A percentile compares a stretch with the other conserved stretches of the same genome.
Evolutionary conservation across 768 basidiomycete genomes (phyloP).

Genomic region (Rossbeevera mucosa): DNA sequence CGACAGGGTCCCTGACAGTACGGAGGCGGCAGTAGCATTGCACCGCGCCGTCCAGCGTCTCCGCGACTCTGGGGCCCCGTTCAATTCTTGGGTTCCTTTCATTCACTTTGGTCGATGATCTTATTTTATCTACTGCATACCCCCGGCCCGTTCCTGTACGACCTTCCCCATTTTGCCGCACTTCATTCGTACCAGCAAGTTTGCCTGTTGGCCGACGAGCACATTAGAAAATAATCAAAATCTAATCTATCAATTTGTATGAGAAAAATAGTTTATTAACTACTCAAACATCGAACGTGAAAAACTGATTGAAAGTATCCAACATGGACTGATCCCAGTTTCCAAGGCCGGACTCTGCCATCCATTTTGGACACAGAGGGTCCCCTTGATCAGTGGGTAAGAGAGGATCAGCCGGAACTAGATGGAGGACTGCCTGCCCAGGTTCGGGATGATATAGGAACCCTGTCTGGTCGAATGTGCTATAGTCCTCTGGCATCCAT

Average conservation of each 20-base stretch:
- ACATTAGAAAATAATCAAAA: too few relatives aligned
- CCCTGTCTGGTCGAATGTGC: not conserved
- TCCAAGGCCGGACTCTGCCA: constrained; percentile 9
- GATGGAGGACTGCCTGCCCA: not conserved
- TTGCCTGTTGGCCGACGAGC: too few relatives aligned
- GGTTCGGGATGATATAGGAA: not conserved
- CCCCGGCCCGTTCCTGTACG: too few relatives aligned
- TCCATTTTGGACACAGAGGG: constrained; percentile 16
- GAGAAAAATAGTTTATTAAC: not conserved
- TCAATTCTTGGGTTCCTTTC: not conserved
- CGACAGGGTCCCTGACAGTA: not conserved
- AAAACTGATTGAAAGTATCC: not conserved
- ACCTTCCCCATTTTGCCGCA: too few relatives aligned
- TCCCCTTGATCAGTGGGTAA: not conserved
- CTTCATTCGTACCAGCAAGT: too few relatives aligned
- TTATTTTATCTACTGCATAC: not conserved
- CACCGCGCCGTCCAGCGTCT: not conserved
- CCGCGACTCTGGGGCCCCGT: not conserved
- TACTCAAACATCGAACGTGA: not conserved
- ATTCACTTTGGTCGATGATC: not conserved
- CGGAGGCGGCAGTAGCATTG: not conserved
- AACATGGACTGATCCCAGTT: constrained; percentile 11
- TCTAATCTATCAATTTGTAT: not conserved
- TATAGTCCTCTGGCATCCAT: constrained; percentile 8
- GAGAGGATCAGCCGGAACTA: not conserved